These are phyloP conservation scores for Pterula multifida DNA, from an alignment of 1,284 basidiomycete species.

Conservation along the genomic window DNA sequence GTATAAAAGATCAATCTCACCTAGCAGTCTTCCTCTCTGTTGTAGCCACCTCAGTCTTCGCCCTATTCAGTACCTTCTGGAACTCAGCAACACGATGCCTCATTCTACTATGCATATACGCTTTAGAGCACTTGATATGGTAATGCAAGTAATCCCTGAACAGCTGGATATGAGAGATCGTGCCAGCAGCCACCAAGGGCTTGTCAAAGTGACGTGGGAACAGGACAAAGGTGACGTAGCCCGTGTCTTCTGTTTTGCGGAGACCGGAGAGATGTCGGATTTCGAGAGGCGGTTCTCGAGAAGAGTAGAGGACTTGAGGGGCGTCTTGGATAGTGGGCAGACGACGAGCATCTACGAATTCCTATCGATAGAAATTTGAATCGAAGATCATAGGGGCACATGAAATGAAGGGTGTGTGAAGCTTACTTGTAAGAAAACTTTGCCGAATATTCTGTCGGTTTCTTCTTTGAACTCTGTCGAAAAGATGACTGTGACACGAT, in stretches of 20 bases:
- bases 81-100: conserved; percentile 91
- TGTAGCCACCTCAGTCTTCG: conserved; percentile 86
- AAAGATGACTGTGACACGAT: conserved; percentile 97
- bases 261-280: conserved; percentile 82
- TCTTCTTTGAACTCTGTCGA: conserved; percentile 96
- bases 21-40: conserved; percentile 89
- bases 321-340: conserved; percentile 92
- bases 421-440: conserved; percentile 89
- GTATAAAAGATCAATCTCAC: conserved; percentile 30
- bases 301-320: conserved; percentile 96
- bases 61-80: conserved; percentile 94
- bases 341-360: conserved; percentile 96
- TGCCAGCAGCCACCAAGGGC: conserved; percentile 60
- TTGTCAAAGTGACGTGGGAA: conserved; percentile 93
- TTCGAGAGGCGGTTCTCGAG: conserved; percentile 91
- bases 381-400: background rate
- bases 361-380: conserved; percentile 33
- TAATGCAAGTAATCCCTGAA: conserved; percentile 99
- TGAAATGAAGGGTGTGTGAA: background rate
- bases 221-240: conserved; percentile 97
- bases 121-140: conserved; percentile 99
- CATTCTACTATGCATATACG: conserved; percentile 99
- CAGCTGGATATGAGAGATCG: conserved; percentile 92
- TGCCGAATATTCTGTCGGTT: conserved; percentile 93
- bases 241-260: conserved; percentile 80